Evolutionary conservation across 257 asterid genomes (phyloP).

Genomic region (Capsicum rhomboideum): DNA sequence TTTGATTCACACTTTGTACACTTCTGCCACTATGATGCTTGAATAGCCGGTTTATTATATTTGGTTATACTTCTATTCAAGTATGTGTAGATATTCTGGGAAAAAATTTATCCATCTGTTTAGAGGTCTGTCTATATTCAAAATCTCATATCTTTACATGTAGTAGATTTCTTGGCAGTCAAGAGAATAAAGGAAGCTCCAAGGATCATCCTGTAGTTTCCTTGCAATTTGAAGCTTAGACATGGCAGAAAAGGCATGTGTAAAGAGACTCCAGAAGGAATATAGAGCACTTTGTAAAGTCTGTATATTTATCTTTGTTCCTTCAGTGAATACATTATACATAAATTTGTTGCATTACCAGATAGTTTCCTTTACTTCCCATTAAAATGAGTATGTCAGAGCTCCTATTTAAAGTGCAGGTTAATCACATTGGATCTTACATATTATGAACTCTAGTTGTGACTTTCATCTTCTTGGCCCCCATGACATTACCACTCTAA

Average conservation of each 20-base stretch:
- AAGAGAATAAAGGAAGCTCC: neutral
- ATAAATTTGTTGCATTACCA: neutral
- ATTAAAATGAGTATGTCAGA: neutral
- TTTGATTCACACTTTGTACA: neutral
- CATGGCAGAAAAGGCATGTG: constrained; percentile 84
- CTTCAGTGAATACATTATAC: neutral
- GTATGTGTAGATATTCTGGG: neutral
- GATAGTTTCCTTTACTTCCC: neutral
- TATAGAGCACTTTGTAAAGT: constrained; percentile 92
- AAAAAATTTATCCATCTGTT: too few relatives aligned
- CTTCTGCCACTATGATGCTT: neutral
- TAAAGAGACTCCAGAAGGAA: constrained; percentile 94
- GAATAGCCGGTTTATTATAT: neutral
- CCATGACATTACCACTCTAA: neutral
- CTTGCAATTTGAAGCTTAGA: neutral
- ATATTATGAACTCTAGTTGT: neutral
- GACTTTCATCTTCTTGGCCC: neutral
- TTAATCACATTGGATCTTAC: neutral
- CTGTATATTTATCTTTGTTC: constrained; percentile 13
- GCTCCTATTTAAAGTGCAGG: neutral
- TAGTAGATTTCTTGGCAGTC: neutral
- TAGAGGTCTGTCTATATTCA: too few relatives aligned
- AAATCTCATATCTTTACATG: neutral
- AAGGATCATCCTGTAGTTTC: neutral
- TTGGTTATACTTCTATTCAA: neutral